These are phyloP conservation scores for Anisodus tanguticus DNA, from an alignment of 257 asterid genomes.

Conservation along the genomic window DNA sequence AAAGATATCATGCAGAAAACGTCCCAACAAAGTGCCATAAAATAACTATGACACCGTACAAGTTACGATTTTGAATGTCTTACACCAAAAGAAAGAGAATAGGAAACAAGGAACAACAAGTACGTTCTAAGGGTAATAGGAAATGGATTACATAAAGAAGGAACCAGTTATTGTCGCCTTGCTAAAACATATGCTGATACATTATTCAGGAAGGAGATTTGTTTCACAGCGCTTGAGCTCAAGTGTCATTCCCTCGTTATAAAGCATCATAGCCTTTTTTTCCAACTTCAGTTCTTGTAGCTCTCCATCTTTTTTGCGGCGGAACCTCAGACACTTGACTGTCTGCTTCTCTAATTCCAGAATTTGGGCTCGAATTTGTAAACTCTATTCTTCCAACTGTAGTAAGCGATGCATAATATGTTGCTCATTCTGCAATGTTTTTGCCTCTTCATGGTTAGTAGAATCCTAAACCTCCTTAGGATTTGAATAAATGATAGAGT, in stretches of 20 bases:
- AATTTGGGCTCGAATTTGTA: slow-evolving; percentile 40
- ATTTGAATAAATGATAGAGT: no score
- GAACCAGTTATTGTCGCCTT: neutral
- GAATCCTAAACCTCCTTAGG: neutral
- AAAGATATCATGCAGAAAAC: no score
- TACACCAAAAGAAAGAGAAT: no score
- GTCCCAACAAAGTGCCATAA: no score
- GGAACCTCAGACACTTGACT: slow-evolving; percentile 33
- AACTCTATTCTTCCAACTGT: slow-evolving; percentile 38
- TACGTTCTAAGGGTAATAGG: no score
- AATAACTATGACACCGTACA: no score
- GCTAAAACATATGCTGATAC: neutral
- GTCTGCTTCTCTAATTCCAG: slow-evolving; percentile 43
- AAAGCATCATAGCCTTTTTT: slow-evolving; percentile 47
- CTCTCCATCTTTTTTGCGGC: slow-evolving; percentile 40
- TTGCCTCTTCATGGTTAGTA: slow-evolving; percentile 27
- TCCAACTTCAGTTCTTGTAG: slow-evolving; percentile 40
- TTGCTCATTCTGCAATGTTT: neutral
- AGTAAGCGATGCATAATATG: slow-evolving; percentile 11
- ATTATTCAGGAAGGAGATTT: slow-evolving; percentile 26
- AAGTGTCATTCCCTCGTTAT: slow-evolving; percentile 38
- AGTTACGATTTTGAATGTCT: no score
- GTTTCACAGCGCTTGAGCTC: slow-evolving; percentile 35
- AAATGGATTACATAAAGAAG: neutral
- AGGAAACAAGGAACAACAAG: no score